Conservation (phyloP, 768 basidiomycete genomes). For the Suillus bovinus region DNA sequence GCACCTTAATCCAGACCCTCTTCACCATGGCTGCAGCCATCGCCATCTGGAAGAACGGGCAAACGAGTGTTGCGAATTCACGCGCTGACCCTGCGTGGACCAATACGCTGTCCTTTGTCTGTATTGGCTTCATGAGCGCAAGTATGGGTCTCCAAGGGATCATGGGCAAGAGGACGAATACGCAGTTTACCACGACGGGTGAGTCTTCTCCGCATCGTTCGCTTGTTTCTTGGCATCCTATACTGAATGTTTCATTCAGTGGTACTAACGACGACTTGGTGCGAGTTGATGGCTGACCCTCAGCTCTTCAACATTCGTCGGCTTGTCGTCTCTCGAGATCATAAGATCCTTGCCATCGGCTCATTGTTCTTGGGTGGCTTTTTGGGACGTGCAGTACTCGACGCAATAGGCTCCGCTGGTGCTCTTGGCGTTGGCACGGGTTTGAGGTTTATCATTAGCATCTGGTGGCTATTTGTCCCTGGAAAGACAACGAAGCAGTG, state of each 20-base stretch:
- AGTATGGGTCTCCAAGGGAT: constrained; percentile 81
- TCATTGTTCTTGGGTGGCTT: constrained; percentile 74
- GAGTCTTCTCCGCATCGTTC: constrained; percentile 26
- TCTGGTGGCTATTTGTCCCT: constrained; percentile 65
- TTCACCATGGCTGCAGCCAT: constrained; percentile 74
- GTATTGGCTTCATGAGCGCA: constrained; percentile 76
- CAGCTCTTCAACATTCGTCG: constrained; percentile 57
- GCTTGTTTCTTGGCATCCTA: background rate
- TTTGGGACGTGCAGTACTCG: constrained; percentile 55
- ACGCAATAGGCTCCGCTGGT: constrained; percentile 53
- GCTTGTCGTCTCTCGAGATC: constrained; percentile 60
- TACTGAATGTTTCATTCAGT: constrained; percentile 38
- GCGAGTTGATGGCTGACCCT: constrained; percentile 79
- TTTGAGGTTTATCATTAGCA: constrained; percentile 57
- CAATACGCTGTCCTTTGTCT: constrained; percentile 60
- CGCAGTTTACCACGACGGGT: constrained; percentile 75
- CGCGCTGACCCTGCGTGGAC: constrained; percentile 69
- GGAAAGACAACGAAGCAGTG: constrained; percentile 1
- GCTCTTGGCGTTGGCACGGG: constrained; percentile 65
- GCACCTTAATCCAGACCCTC: constrained; percentile 69
- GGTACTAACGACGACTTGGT: constrained; percentile 84
- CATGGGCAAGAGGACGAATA: constrained; percentile 72
- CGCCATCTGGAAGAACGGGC: constrained; percentile 65
- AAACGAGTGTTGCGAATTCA: constrained; percentile 49
- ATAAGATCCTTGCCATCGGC: constrained; percentile 60